Conservation (phyloP, 805 yeast genomes). For the Candida maris region DNA sequence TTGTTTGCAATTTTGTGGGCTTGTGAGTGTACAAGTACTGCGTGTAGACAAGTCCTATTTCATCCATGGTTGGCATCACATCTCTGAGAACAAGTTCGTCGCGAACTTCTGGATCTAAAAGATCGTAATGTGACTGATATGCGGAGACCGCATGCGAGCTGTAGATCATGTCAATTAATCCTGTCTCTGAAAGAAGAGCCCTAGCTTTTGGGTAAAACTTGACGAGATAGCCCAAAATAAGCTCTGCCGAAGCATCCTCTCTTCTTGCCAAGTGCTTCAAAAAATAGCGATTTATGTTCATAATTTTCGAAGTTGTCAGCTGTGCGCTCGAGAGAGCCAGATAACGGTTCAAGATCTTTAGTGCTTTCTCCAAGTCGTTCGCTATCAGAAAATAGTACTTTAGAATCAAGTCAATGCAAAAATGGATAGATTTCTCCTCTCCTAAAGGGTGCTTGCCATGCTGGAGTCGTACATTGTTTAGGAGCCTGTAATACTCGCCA, state of each 20-base stretch:
- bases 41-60: slow-evolving; percentile 8
- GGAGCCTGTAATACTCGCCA: slow-evolving; percentile 4
- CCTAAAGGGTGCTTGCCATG: slow-evolving; percentile 10
- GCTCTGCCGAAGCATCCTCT: slow-evolving; percentile 8
- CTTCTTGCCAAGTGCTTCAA: slow-evolving; percentile 7
- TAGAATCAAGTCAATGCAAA: slow-evolving; percentile 9
- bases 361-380: slow-evolving; percentile 10
- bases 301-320: not conserved
- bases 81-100: slow-evolving; percentile 9
- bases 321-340: slow-evolving; percentile 2
- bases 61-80: slow-evolving; percentile 7
- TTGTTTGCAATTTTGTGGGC: slow-evolving; percentile 12
- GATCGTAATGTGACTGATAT: slow-evolving; percentile 7
- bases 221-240: slow-evolving; percentile 11
- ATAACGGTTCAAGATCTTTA: slow-evolving; percentile 16
- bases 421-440: slow-evolving; percentile 4
- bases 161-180: slow-evolving; percentile 14
- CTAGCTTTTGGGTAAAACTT: slow-evolving; percentile 11
- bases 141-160: slow-evolving; percentile 3
- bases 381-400: slow-evolving; percentile 11
- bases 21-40: slow-evolving; percentile 2
- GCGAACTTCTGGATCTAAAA: slow-evolving; percentile 13
- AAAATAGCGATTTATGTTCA: slow-evolving; percentile 11
- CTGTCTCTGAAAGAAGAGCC: slow-evolving; percentile 6
- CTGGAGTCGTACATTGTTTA: slow-evolving; percentile 9